phyloP scores from a whole-genome alignment of 176 grass and related monocot species.

The Phragmites australis region DNA sequence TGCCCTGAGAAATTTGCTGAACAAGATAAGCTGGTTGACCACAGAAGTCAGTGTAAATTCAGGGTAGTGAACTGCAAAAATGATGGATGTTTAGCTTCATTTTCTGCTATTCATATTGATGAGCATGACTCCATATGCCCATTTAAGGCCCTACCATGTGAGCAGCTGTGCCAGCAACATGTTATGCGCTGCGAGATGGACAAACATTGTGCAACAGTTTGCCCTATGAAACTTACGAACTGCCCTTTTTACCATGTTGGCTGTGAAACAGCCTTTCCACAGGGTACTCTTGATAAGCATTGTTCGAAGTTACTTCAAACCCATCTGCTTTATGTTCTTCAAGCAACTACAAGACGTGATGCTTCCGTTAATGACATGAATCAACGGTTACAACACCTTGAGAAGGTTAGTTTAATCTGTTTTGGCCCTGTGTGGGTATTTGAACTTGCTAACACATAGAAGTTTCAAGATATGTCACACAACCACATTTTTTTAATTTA shows the following conservation, averaged over 20 bases:
- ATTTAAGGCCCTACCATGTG: slow-evolving; percentile 68
- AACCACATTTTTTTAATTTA: not conserved
- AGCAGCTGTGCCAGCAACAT: slow-evolving; percentile 62
- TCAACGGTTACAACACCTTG: slow-evolving; percentile 64
- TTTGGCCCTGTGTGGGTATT: slow-evolving; percentile 5
- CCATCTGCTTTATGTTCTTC: slow-evolving; percentile 64
- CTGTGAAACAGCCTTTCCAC: slow-evolving; percentile 69
- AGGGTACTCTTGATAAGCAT: slow-evolving; percentile 68
- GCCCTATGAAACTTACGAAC: slow-evolving; percentile 72
- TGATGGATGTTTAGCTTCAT: slow-evolving; percentile 48
- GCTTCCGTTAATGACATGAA: slow-evolving; percentile 59
- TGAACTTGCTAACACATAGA: not conserved
- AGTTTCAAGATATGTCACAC: slow-evolving; percentile 8
- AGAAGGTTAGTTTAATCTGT: slow-evolving; percentile 65
- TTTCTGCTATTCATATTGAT: slow-evolving; percentile 58
- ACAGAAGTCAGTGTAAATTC: slow-evolving; percentile 53
- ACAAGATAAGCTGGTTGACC: slow-evolving; percentile 38
- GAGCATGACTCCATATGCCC: slow-evolving; percentile 69
- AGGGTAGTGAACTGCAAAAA: slow-evolving; percentile 59
- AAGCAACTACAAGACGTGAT: slow-evolving; percentile 55
- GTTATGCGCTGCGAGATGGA: slow-evolving; percentile 75
- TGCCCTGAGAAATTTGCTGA: slow-evolving; percentile 53
- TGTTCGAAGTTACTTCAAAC: slow-evolving; percentile 61
- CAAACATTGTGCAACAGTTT: slow-evolving; percentile 65
- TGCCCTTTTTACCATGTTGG: slow-evolving; percentile 82